Evolutionary conservation across 139 green algal species (phyloP), one percentile per base, ranked within the genome.

Genomic region (Closterium sp.): DNA sequence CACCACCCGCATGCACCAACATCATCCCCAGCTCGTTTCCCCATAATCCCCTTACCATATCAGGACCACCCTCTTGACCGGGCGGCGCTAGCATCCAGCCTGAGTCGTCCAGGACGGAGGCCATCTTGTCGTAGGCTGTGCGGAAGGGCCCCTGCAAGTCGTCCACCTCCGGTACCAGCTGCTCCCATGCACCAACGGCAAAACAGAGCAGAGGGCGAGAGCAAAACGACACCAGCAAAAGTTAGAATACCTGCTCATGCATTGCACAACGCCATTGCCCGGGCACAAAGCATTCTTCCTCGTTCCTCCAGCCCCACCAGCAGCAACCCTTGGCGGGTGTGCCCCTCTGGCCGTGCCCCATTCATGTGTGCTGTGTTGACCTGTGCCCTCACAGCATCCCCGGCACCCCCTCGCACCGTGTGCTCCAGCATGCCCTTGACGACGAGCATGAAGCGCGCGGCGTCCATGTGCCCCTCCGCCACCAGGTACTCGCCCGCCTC

Each of bases 391-490:
- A 76, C 16, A 28, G 55, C 55, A 76, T 76, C 2, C 55, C 16
- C 10, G 55, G 25, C 10, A 76, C n/a, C n/a, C n/a, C n/a, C 2
- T 23, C 88, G 38, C 38, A 92, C 89, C 85, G 93, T 12, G 38
- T 92, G 84, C 25, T 92, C 85, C 25, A 92, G 85, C 84, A 92
- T 81, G 89, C 89, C 89, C 86, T 92, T 90, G 89, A 92, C 16
- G 89, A 92, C 88, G 84, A 92, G 89, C 89, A 92, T 92, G 85
- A 92, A 92, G 89, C 86, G 89, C n/a, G 89, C 89, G 92, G 89
- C 89, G 31, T 92, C 89, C 89, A 90, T 43, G n/a, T 91, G 35
- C 25, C 33, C 32, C 69, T 91, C 88, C 33, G 25, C 30, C 66
- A 86, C 88, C 9, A 91, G 33, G 25, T 88, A 91, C 32, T 93